phyloP scores from a whole-genome alignment of 352 stramenopile species.

The Phytophthora vignae region DNA sequence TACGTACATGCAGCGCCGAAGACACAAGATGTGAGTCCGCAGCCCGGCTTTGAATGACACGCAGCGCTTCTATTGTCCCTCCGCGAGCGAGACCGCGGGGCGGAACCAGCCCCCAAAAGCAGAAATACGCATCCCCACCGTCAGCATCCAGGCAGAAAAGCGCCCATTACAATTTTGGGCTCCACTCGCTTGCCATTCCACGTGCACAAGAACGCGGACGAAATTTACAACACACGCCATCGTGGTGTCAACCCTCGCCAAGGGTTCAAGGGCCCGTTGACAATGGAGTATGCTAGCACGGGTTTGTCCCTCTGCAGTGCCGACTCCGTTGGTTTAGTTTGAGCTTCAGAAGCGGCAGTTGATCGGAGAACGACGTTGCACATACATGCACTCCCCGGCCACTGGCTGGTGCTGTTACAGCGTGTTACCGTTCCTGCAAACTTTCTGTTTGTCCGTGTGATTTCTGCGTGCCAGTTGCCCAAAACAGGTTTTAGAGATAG shows the following conservation, averaged over 20 bases:
- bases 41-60: constrained; percentile 24
- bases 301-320: no score
- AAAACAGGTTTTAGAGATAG: not conserved
- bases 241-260: no score
- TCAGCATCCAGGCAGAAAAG: constrained; percentile 20
- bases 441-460: not conserved
- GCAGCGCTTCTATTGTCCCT: constrained; percentile 19
- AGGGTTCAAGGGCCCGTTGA: no score
- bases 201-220: not conserved
- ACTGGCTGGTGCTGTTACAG: not conserved
- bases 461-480: not conserved
- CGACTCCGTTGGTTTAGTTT: no score
- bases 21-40: not conserved
- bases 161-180: no score
- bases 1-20: no score
- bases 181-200: not conserved
- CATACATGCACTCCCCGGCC: no score
- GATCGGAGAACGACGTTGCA: not conserved
- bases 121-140: constrained; percentile 26
- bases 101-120: constrained; percentile 13
- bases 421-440: not conserved
- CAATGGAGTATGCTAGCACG: no score
- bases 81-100: not conserved
- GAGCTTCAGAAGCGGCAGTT: no score
- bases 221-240: not conserved